A percentile compares a stretch with the other conserved stretches of the same genome.
Conservation (phyloP, 31 red algal genomes). For the Odonthalia washingtoniensis region DNA sequence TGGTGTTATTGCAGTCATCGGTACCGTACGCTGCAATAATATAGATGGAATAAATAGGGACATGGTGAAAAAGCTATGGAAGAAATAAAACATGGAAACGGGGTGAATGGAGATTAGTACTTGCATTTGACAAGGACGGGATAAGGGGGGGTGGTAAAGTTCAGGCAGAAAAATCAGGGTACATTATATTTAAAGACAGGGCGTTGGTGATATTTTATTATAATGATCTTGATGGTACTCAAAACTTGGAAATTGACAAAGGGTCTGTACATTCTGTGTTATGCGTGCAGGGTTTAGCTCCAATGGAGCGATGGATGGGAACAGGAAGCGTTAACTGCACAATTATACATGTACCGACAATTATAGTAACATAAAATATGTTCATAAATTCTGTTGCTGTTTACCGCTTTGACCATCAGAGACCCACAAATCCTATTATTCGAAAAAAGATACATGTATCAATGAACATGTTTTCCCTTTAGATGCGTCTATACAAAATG, state of each 20-base stretch:
- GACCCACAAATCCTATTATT: slow-evolving; percentile 2
- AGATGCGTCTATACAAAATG: not conserved
- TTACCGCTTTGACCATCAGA: slow-evolving; percentile 19
- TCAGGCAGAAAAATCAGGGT: not conserved
- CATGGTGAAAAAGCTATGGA: not conserved
- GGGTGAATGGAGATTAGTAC: slow-evolving; percentile 9
- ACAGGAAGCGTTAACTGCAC: not conserved
- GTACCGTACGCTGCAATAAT: not conserved
- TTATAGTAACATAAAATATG: slow-evolving; percentile 30
- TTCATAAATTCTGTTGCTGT: slow-evolving; percentile 19
- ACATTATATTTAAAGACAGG: slow-evolving; percentile 17
- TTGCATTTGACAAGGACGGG: not conserved
- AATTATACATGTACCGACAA: not conserved
- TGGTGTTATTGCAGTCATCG: not conserved
- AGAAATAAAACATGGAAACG: not conserved
- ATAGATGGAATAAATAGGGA: not conserved
- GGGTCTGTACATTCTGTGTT: not conserved
- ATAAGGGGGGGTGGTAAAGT: not conserved
- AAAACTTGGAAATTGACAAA: not conserved
- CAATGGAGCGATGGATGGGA: slow-evolving; percentile 3
- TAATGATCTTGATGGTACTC: slow-evolving; percentile 14
- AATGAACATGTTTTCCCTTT: not conserved
- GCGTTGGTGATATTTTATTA: slow-evolving; percentile 13
- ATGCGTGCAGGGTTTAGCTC: slow-evolving; percentile 15
- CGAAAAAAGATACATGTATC: not conserved